Evolutionary conservation across 257 asterid species (phyloP).

Genomic region (Capsicum rhomboideum): DNA sequence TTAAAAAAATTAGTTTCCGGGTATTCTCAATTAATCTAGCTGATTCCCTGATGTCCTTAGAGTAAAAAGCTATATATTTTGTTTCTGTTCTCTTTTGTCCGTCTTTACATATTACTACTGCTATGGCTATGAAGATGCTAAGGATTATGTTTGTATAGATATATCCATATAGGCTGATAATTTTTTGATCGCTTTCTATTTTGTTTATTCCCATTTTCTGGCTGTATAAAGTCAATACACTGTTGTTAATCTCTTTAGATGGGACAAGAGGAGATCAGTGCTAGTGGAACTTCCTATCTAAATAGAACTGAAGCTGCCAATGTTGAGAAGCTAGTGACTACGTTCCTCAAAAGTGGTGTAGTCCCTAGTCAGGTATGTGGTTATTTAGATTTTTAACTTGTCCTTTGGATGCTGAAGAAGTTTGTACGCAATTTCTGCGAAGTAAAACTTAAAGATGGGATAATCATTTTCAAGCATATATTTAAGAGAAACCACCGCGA

Average conservation of each 20-base stretch:
- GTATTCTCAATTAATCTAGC: not conserved
- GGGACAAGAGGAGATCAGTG: constrained; percentile 99
- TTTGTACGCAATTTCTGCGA: not conserved
- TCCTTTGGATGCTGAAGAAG: not conserved
- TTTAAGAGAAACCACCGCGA: not conserved
- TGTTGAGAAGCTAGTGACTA: constrained; percentile 93
- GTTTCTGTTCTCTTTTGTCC: not conserved
- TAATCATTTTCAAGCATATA: not conserved
- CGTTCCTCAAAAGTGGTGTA: constrained; percentile 95
- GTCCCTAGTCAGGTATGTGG: constrained; percentile 81
- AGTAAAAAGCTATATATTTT: not conserved
- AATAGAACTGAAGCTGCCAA: constrained; percentile 97
- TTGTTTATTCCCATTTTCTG: not conserved
- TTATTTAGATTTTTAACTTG: not conserved
- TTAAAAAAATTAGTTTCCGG: not conserved
- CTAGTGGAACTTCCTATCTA: constrained; percentile 93
- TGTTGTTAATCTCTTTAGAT: constrained; percentile 37
- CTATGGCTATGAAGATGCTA: not conserved
- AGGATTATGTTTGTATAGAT: not conserved
- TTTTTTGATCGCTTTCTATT: not conserved
- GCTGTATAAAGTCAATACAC: not conserved
- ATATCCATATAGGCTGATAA: not conserved
- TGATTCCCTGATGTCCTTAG: not conserved
- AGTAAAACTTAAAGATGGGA: not conserved
- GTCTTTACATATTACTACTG: not conserved